Evolutionary conservation across 2,329 filamentous ascomycete species (phyloP).

Genomic region (Tolypocladium amazonense): DNA sequence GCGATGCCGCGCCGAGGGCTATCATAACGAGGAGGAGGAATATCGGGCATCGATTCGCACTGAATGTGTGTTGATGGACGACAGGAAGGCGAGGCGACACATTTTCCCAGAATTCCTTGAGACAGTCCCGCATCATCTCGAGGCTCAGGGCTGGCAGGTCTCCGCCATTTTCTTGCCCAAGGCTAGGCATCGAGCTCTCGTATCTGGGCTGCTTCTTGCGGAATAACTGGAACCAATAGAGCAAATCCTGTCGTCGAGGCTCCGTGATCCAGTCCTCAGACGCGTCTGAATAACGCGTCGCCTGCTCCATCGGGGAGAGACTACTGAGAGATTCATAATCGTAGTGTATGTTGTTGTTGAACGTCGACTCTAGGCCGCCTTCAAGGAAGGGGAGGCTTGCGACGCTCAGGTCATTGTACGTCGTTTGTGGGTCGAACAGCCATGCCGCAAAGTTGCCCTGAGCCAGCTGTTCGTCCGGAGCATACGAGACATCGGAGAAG

Average conservation of each 20-base stretch:
- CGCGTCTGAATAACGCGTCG: slow-evolving; percentile 26
- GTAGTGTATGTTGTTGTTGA: slow-evolving; percentile 40
- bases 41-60: slow-evolving; percentile 65
- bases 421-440: slow-evolving; percentile 37
- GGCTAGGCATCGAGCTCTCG: slow-evolving; percentile 19
- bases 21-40: slow-evolving; percentile 73
- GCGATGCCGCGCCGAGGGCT: slow-evolving; percentile 70
- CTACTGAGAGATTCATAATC: slow-evolving; percentile 40
- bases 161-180: slow-evolving; percentile 28
- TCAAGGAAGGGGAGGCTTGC: slow-evolving; percentile 35
- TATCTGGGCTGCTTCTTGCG: slow-evolving; percentile 31
- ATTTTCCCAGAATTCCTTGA: slow-evolving; percentile 79
- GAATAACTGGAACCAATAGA: slow-evolving; percentile 32
- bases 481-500: slow-evolving; percentile 9
- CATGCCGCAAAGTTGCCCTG: slow-evolving; percentile 38
- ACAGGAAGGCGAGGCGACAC: slow-evolving; percentile 82
- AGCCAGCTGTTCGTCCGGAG: slow-evolving; percentile 21
- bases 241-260: slow-evolving; percentile 31
- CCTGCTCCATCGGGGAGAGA: slow-evolving; percentile 32
- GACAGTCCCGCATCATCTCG: slow-evolving; percentile 75
- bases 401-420: slow-evolving; percentile 29
- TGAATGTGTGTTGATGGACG: slow-evolving; percentile 79
- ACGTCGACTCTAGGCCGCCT: slow-evolving; percentile 37
- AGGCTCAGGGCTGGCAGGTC: slow-evolving; percentile 48
- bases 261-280: slow-evolving; percentile 34